phyloP scores from a whole-genome alignment of 257 asterid species.

The Nicotiana undulata region DNA sequence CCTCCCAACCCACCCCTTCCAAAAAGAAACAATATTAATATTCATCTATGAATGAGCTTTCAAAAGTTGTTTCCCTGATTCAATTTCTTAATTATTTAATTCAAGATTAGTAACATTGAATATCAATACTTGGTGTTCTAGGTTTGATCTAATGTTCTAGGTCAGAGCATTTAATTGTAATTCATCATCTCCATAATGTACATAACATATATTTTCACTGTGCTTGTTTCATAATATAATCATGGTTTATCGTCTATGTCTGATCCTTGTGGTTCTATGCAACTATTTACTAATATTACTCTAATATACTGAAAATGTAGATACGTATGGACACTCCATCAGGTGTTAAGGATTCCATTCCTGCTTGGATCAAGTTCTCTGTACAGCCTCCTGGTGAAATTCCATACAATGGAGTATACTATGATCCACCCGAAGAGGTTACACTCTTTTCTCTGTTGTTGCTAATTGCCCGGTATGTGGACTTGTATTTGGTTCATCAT shows the following conservation, averaged over 20 bases:
- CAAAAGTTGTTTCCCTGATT: neutral
- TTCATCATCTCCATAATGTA: neutral
- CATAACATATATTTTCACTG: no score
- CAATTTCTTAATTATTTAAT: neutral
- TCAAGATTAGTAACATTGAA: neutral
- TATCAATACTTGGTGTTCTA: neutral
- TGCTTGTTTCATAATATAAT: neutral
- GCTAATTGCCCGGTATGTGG: neutral
- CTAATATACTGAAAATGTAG: slow-evolving; percentile 36
- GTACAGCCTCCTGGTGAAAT: slow-evolving; percentile 96
- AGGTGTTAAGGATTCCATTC: slow-evolving; percentile 93
- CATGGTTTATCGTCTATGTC: neutral
- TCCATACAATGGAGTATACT: slow-evolving; percentile 88
- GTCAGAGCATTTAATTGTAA: neutral
- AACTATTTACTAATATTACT: slow-evolving; percentile 4
- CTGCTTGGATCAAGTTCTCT: slow-evolving; percentile 96
- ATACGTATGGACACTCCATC: slow-evolving; percentile 98
- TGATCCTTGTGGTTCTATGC: neutral
- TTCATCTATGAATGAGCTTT: neutral
- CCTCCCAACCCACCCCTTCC: neutral
- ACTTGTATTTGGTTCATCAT: neutral
- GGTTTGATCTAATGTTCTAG: neutral
- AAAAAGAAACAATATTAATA: neutral
- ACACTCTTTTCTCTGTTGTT: neutral
- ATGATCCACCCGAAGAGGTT: slow-evolving; percentile 98